Evolutionary conservation across 2,329 filamentous ascomycete species (phyloP).

Genomic region (Penicillium sp.): DNA sequence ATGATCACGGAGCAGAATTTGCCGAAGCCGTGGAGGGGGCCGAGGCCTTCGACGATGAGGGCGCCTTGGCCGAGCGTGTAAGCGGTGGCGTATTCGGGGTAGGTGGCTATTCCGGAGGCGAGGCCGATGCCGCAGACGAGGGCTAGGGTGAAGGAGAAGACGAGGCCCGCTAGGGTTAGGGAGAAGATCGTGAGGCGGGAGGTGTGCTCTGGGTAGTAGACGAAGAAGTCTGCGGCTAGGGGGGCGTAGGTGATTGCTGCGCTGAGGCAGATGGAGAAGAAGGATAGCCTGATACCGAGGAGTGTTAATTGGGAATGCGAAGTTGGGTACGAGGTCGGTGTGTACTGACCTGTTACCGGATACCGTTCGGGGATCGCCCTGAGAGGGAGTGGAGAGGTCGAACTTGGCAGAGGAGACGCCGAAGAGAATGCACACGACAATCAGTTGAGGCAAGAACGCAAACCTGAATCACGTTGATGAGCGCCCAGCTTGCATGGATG

Average conservation of each 20-base stretch:
- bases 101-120: constrained; percentile 57
- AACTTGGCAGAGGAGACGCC: constrained; percentile 64
- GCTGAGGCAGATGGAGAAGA: constrained; percentile 69
- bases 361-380: constrained; percentile 55
- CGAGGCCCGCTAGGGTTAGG: constrained; percentile 60
- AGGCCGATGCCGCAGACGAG: constrained; percentile 65
- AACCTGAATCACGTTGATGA: constrained; percentile 44
- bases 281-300: constrained; percentile 56
- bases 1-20: constrained; percentile 68
- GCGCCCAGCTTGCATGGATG: neutral
- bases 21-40: constrained; percentile 62
- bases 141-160: constrained; percentile 61
- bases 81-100: constrained; percentile 58
- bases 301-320: neutral
- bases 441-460: constrained; percentile 65
- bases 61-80: constrained; percentile 63
- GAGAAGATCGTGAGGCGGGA: constrained; percentile 57
- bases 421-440: constrained; percentile 63
- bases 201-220: constrained; percentile 62
- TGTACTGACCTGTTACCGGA: constrained; percentile 47
- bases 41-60: constrained; percentile 64
- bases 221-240: constrained; percentile 67
- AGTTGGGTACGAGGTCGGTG: too few relatives aligned
- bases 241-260: constrained; percentile 66
- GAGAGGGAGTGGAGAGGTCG: constrained; percentile 55